Evolutionary conservation across 306 rosid species (phyloP), one percentile per base, ranked within the genome.

Genomic region (Cercis canadensis): DNA sequence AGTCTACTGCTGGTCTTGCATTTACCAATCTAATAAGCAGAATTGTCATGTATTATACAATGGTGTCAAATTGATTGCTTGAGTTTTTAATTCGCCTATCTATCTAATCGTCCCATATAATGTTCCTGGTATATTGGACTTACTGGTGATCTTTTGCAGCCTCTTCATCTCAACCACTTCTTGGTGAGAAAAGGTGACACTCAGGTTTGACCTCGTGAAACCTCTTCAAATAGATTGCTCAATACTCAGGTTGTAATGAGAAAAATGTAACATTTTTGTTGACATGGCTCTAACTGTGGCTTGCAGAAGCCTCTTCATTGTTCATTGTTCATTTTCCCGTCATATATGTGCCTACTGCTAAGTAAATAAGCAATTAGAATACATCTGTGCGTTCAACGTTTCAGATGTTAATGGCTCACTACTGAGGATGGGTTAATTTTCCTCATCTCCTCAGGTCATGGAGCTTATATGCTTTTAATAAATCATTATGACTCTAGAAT

Each of bases 131-230:
- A 33, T 59, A 36, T 34, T 57, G 70, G 18, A 40, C 70, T 58
- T 17, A 65, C 54, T 29, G 29, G 46, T 52, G 66, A 43, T 66
- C 33, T 75, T 70, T 44, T 75, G 85, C 88, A 84, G 92, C 57
- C 65, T 5, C 80, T 18, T 85, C 80, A 67, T 82, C 84, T 36
- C 84, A 80, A 72, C 87, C 92, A 5, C 92, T 86, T 74, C 65
- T 90, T 46, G 61, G 73, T 3, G 86, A 88, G 49, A 81, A 74
- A 69, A 72, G 82, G 63, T 86, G 85, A 86, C 70, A 24, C 39
- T 32, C 53, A 43, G 51, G 75, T 70, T 50, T 40, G 79, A 60
- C 73, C 68, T 69, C 66, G n/a, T 69, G 78, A 80, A 81, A 55
- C 65, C 46, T 71, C 46, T 6, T 43, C 45, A 18, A 57, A 66